Evolutionary conservation across 2,329 filamentous ascomycete genomes (phyloP).

Genomic region (Cercospora zeae-maydis): DNA sequence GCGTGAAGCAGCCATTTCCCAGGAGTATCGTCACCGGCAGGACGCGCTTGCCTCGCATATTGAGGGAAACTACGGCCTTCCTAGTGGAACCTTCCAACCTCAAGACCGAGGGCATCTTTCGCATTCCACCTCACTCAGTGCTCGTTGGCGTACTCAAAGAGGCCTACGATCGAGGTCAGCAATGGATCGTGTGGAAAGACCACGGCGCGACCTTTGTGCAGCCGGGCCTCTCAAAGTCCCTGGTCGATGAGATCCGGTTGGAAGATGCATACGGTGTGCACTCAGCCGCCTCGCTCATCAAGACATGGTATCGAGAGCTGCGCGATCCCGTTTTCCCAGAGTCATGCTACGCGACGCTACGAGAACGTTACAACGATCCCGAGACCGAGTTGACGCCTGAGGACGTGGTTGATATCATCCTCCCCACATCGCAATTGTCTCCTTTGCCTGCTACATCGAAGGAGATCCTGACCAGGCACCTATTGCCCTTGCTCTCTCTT

Average conservation of each 20-base stretch:
- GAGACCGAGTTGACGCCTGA: slow-evolving; percentile 41
- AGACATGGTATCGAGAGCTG: slow-evolving; percentile 54
- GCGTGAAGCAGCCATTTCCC: slow-evolving; percentile 48
- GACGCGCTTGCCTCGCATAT: slow-evolving; percentile 49
- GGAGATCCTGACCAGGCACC: slow-evolving; percentile 49
- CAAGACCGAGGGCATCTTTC: slow-evolving; percentile 51
- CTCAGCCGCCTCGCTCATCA: slow-evolving; percentile 53
- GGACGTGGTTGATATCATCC: slow-evolving; percentile 46
- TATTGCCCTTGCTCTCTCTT: slow-evolving; percentile 50
- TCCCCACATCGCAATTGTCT: slow-evolving; percentile 46
- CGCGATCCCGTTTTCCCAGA: slow-evolving; percentile 51
- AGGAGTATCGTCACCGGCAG: slow-evolving; percentile 42
- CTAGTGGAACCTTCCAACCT: slow-evolving; percentile 49
- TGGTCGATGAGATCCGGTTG: slow-evolving; percentile 46
- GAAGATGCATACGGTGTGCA: slow-evolving; percentile 53
- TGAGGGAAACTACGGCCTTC: slow-evolving; percentile 53
- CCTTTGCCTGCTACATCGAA: slow-evolving; percentile 46
- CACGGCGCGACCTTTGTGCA: slow-evolving; percentile 36
- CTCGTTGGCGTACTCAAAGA: slow-evolving; percentile 51
- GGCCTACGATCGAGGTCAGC: slow-evolving; percentile 54
- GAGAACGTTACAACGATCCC: slow-evolving; percentile 41
- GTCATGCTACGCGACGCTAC: slow-evolving; percentile 47
- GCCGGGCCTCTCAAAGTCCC: slow-evolving; percentile 37
- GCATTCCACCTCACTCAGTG: slow-evolving; percentile 51
- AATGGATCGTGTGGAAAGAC: slow-evolving; percentile 53